Base-by-base conservation (phyloP, 495 filamentous ascomycete genomes). In the Penicillium cosmopolitanum region DNA sequence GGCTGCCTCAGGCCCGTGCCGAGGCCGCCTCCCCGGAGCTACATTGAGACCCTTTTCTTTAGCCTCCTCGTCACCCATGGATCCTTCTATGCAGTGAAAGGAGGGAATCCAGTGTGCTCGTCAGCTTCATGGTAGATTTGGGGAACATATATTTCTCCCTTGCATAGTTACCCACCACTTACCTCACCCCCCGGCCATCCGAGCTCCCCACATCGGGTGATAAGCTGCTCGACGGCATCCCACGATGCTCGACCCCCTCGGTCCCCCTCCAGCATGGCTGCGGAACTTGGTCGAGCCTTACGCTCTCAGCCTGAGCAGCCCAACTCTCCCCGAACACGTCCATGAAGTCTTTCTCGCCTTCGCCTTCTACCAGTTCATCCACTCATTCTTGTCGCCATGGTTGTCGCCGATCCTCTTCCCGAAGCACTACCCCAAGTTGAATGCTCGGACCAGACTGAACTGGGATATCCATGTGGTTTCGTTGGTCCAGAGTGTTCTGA, bases 401-500 rank as follows among this genome's bases (percentile, higher is more conserved):
- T 56, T 98, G 50, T 96, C 92, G 50, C 73, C 73, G 46, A 65
- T 74, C 53, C 67, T 94, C 56, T 90, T 93, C 68, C 87, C 93
- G n/a, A 65, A 71, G 34, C 81, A 81, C 63, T 98, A 98, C 76
- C 75, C 81, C 12, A 77, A 80, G 33, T 78, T 97, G 56, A 82
- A 81, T 51, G 74, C 73, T 10, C 83, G 87, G 33, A 94, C 89
- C 50, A 86, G 83, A 72, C 76, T 94, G 61, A 98, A 94, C 83
- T 99, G 95, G 95, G 89, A 99, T 74, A 89, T 97, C 28, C 95
- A 97, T 70, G 89, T 97, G 65, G 96, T 98, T 21, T 96, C 91
- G 13, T 76, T 99, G n/a, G 77, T 91, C 16, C 95, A 99, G 79
- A 88, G 86, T 66, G 77, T 82, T 15, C 75, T 93, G n/a, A 91